These are phyloP conservation scores for Termitomyces sp. DNA, from an alignment of 768 basidiomycete genomes.

Conservation along the genomic window DNA sequence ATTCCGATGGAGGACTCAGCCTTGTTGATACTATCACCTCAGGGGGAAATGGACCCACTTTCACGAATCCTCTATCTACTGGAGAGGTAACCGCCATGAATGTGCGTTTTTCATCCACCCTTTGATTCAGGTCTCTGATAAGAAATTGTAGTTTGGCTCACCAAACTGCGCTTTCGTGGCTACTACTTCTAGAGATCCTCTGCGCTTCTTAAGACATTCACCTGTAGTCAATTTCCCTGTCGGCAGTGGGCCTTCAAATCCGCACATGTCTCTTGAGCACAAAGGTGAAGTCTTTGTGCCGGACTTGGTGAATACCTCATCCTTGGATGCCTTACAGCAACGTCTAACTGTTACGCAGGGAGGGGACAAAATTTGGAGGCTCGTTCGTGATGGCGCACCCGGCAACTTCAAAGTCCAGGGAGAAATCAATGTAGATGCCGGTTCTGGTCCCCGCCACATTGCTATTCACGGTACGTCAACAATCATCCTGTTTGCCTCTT, in stretches of 20 bases:
- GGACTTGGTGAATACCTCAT: constrained; percentile 50
- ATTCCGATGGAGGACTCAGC: constrained; percentile 35
- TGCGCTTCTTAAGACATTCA: constrained; percentile 33
- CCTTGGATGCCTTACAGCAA: neutral
- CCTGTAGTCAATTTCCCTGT: constrained; percentile 49
- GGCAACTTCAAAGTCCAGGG: constrained; percentile 57
- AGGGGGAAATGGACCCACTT: constrained; percentile 50
- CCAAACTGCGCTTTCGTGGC: constrained; percentile 34
- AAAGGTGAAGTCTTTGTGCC: constrained; percentile 59
- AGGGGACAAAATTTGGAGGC: constrained; percentile 67
- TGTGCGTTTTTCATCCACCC: constrained; percentile 29
- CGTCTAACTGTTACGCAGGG: constrained; percentile 40
- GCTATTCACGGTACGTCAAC: constrained; percentile 31
- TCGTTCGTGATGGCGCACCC: constrained; percentile 41
- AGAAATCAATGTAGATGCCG: constrained; percentile 55
- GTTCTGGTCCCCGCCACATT: constrained; percentile 65
- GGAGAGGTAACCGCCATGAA: constrained; percentile 60
- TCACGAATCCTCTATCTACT: constrained; percentile 46
- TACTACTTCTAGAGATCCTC: constrained; percentile 37
- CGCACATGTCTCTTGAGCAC: constrained; percentile 65
- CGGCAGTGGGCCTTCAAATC: constrained; percentile 48
- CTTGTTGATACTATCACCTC: constrained; percentile 44
- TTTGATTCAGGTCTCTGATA: neutral
- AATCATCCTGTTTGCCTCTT: neutral
- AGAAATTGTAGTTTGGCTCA: constrained; percentile 32